phyloP scores from a whole-genome alignment of 108 stramenopile genomes.

The Cyclostephanos tholiformis region DNA sequence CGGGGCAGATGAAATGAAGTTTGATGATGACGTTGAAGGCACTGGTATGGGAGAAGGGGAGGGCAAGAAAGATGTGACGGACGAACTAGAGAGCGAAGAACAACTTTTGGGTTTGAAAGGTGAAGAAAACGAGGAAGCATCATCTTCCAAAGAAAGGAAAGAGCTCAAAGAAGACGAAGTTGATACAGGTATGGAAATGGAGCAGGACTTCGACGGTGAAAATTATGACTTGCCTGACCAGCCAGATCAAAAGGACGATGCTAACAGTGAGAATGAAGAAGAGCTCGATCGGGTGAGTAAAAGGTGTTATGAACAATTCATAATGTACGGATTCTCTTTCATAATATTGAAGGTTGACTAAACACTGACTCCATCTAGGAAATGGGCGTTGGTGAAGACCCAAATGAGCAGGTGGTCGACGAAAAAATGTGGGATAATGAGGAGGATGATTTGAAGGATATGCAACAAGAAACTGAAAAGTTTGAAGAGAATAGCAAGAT shows the following conservation, averaged over 20 bases:
- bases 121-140: constrained; percentile 67
- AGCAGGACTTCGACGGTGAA: constrained; percentile 95
- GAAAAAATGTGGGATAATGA: constrained; percentile 97
- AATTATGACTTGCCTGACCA: constrained; percentile 92
- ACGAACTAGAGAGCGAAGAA: constrained; percentile 97
- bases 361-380: constrained; percentile 43
- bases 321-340: neutral
- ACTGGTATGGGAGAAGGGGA: constrained; percentile 99
- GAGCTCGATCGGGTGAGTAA: constrained; percentile 83
- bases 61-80: constrained; percentile 94
- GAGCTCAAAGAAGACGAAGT: constrained; percentile 93
- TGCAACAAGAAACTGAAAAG: constrained; percentile 86
- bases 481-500: constrained; percentile 92
- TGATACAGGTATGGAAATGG: constrained; percentile 99
- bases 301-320: neutral
- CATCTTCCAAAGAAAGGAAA: constrained; percentile 55
- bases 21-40: constrained; percentile 96
- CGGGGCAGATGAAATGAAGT: constrained; percentile 77
- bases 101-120: constrained; percentile 94
- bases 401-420: constrained; percentile 94
- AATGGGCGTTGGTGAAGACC: constrained; percentile 93
- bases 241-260: constrained; percentile 63
- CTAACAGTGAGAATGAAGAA: constrained; percentile 87
- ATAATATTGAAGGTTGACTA: neutral
- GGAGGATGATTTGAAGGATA: constrained; percentile 91